phyloP scores from a whole-genome alignment of 2,329 filamentous ascomycete genomes.

The Aspergillus glaucus region DNA sequence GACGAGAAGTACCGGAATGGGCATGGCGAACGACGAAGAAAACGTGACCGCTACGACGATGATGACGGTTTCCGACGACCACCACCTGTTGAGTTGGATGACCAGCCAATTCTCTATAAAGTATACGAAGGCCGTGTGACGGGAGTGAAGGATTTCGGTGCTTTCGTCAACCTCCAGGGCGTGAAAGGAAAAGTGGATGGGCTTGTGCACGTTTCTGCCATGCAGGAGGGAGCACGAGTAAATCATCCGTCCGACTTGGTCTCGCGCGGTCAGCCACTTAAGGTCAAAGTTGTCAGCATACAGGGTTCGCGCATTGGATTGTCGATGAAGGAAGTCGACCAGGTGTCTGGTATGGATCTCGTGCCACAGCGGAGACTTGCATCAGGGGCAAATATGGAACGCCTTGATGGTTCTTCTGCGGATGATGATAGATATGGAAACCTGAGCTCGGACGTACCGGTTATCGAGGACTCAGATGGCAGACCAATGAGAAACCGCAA shows the following conservation, averaged over 20 bases:
- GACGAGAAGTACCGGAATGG: slow-evolving; percentile 36
- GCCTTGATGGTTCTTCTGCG: slow-evolving; percentile 56
- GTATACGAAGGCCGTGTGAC: slow-evolving; percentile 86
- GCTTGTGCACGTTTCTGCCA: slow-evolving; percentile 85
- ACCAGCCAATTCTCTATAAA: slow-evolving; percentile 74
- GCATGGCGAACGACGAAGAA: slow-evolving; percentile 39
- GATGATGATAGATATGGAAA: slow-evolving; percentile 55
- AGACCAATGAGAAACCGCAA: slow-evolving; percentile 65
- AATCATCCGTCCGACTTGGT: slow-evolving; percentile 89
- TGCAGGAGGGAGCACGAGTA: slow-evolving; percentile 76
- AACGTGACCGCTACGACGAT: slow-evolving; percentile 33
- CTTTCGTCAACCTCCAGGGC: slow-evolving; percentile 85
- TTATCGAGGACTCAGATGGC: slow-evolving; percentile 57
- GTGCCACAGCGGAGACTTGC: slow-evolving; percentile 70
- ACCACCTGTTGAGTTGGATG: slow-evolving; percentile 70
- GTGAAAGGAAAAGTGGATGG: slow-evolving; percentile 87
- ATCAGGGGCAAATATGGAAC: slow-evolving; percentile 85
- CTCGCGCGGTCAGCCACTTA: slow-evolving; percentile 71
- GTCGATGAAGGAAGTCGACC: slow-evolving; percentile 97
- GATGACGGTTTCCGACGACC: slow-evolving; percentile 60
- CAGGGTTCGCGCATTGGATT: slow-evolving; percentile 76
- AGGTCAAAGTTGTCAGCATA: slow-evolving; percentile 86
- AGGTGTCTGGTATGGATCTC: slow-evolving; percentile 76
- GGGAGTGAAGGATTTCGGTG: slow-evolving; percentile 90
- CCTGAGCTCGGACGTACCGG: slow-evolving; percentile 49